These are phyloP conservation scores for Kwoniella sp. DNA, from an alignment of 768 basidiomycete species.

Conservation along the genomic window DNA sequence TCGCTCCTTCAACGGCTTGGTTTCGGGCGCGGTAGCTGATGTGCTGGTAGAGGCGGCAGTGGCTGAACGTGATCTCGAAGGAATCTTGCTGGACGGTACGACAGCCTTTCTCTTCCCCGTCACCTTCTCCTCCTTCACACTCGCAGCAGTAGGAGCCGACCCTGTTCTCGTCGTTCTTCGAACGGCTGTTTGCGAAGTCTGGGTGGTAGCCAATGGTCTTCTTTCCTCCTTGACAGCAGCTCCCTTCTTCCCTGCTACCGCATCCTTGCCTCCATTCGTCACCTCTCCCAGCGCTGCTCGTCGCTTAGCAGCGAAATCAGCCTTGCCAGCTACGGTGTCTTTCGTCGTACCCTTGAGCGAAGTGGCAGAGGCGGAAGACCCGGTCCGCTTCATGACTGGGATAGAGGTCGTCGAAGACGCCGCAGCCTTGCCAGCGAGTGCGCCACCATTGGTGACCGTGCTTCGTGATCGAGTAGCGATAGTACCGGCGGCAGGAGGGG, in stretches of 20 bases:
- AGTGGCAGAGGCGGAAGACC: constrained; percentile 26
- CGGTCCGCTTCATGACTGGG: constrained; percentile 39
- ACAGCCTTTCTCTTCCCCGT: constrained; percentile 19
- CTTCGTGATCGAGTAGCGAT: constrained; percentile 24
- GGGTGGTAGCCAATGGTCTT: constrained; percentile 28
- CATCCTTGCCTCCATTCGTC: constrained; percentile 37
- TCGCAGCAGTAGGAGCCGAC: constrained; percentile 6
- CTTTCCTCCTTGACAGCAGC: constrained; percentile 18
- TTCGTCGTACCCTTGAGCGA: constrained; percentile 12
- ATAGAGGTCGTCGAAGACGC: constrained; percentile 38
- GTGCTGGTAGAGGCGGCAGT: constrained; percentile 34
- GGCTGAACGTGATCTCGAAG: constrained; percentile 39
- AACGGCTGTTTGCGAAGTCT: constrained; percentile 15
- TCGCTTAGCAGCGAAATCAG: constrained; percentile 22
- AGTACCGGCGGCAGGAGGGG: constrained; percentile 36
- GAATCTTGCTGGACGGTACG: constrained; percentile 13
- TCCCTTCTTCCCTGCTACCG: constrained; percentile 8
- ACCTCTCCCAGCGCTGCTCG: constrained; percentile 48
- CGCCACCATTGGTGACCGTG: constrained; percentile 14
- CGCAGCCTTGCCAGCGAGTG: constrained; percentile 18
- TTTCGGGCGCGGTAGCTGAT: constrained; percentile 20
- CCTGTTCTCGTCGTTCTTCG: constrained; percentile 17
- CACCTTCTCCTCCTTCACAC: constrained; percentile 18
- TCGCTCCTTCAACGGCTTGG: constrained; percentile 30
- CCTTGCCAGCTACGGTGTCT: constrained; percentile 11